Conservation (phyloP, 345 rosid species). For the Hibiscus mutabilis region DNA sequence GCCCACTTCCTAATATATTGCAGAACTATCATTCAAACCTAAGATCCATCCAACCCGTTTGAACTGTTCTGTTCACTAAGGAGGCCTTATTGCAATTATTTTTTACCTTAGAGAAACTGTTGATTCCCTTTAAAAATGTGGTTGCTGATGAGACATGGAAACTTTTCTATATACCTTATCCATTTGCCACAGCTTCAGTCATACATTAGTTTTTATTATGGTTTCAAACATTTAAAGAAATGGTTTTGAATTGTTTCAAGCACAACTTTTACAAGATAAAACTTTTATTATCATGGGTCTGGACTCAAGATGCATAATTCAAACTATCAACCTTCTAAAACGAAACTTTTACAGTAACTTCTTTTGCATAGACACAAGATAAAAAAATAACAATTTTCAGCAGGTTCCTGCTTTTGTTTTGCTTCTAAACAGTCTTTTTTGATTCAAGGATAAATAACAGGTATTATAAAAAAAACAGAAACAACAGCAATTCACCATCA, state of each 20-base stretch:
- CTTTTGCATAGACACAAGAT: not conserved
- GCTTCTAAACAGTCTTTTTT: not conserved
- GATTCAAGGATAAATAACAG: not conserved
- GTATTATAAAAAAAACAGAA: not conserved
- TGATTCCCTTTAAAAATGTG: not conserved
- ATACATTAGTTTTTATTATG: not conserved
- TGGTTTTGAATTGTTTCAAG: not conserved
- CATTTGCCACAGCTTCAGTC: not conserved
- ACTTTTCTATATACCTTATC: not conserved
- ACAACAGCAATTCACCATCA: not conserved
- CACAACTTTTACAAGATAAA: no score
- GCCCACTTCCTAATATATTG: not conserved
- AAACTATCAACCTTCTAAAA: not conserved
- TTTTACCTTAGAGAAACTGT: not conserved
- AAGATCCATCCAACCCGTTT: not conserved
- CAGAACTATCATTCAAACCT: not conserved
- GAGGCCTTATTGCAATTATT: not conserved
- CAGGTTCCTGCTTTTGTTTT: not conserved
- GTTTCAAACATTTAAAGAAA: not conserved
- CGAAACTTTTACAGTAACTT: not conserved
- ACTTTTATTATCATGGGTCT: no score
- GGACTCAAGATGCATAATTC: not conserved
- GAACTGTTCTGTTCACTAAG: not conserved
- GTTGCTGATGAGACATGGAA: not conserved
- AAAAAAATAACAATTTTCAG: not conserved